Percentiles rank a stretch among this genome's conserved stretches.
These are phyloP conservation scores for Ramaria rubella DNA, from an alignment of 768 basidiomycete species.

Conservation along the genomic window DNA sequence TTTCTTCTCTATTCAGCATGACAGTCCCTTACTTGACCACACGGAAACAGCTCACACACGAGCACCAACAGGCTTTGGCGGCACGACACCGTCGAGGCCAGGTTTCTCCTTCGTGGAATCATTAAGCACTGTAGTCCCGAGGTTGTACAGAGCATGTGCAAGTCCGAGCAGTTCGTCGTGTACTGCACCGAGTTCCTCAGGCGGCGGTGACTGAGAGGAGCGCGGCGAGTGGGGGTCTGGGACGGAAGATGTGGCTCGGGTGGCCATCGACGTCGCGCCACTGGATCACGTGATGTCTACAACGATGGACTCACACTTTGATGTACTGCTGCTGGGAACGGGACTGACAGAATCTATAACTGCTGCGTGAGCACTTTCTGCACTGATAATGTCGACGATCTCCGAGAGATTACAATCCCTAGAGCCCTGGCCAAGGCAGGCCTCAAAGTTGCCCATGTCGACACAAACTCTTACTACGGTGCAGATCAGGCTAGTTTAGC, in stretches of 20 bases:
- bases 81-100: slow-evolving; percentile 20
- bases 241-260: background rate
- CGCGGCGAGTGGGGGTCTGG: slow-evolving; percentile 9
- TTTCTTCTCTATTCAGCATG: slow-evolving; percentile 40
- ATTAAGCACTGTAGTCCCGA: slow-evolving; percentile 77
- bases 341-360: slow-evolving; percentile 71
- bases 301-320: slow-evolving; percentile 24
- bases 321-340: slow-evolving; percentile 37
- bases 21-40: background rate
- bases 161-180: slow-evolving; percentile 58
- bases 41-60: slow-evolving; percentile 47
- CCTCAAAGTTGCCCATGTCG: slow-evolving; percentile 82
- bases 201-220: slow-evolving; percentile 9
- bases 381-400: background rate
- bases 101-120: slow-evolving; percentile 71
- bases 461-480: slow-evolving; percentile 81
- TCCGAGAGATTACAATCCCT: slow-evolving; percentile 15
- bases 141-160: slow-evolving; percentile 70
- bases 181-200: slow-evolving; percentile 8
- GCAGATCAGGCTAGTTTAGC: slow-evolving; percentile 74
- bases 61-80: slow-evolving; percentile 69
- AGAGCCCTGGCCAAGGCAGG: slow-evolving; percentile 89
- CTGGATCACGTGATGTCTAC: background rate
- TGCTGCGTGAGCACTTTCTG: slow-evolving; percentile 64
- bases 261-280: no score